phyloP scores from a whole-genome alignment of 495 filamentous ascomycete species.

The Aspergillus cavernicola region DNA sequence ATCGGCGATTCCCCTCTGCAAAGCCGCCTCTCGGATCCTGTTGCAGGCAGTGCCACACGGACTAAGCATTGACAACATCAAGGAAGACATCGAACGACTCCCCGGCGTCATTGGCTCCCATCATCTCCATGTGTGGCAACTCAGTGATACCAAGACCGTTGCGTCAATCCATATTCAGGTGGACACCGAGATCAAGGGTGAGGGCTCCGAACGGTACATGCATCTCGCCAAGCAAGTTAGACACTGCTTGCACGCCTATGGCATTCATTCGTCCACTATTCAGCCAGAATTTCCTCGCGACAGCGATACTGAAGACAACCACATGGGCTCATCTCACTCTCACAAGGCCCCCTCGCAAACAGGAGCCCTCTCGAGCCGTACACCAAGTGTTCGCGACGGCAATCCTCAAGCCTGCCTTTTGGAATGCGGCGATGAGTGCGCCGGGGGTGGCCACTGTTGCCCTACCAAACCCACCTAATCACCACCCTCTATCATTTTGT shows the following conservation, averaged over 20 bases:
- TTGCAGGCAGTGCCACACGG: slow-evolving; percentile 88
- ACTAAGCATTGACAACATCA: slow-evolving; percentile 84
- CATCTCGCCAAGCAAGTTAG: slow-evolving; percentile 72
- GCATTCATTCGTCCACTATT: slow-evolving; percentile 96
- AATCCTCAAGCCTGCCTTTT: slow-evolving; percentile 68
- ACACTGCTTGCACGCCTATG: slow-evolving; percentile 86
- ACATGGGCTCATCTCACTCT: slow-evolving; percentile 25
- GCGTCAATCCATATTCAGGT: slow-evolving; percentile 91
- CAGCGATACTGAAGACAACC: slow-evolving; percentile 49
- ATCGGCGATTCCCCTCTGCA: slow-evolving; percentile 88
- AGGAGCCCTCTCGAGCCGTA: slow-evolving; percentile 37
- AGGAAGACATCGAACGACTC: slow-evolving; percentile 80
- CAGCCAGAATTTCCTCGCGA: slow-evolving; percentile 87
- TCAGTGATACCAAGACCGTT: slow-evolving; percentile 88
- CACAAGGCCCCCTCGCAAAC: slow-evolving; percentile 20
- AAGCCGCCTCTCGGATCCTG: slow-evolving; percentile 88
- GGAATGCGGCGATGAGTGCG: slow-evolving; percentile 83
- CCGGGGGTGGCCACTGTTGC: slow-evolving; percentile 69
- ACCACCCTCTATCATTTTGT: background rate
- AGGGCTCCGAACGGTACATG: slow-evolving; percentile 82
- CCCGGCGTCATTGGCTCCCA: slow-evolving; percentile 85
- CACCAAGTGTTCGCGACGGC: slow-evolving; percentile 47
- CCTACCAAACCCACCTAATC: slow-evolving; percentile 35
- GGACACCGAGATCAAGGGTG: slow-evolving; percentile 66
- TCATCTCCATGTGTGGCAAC: slow-evolving; percentile 96